Evolutionary conservation across 2,329 filamentous ascomycete genomes (phyloP).

Genomic region (Aspergillus tamarii): DNA sequence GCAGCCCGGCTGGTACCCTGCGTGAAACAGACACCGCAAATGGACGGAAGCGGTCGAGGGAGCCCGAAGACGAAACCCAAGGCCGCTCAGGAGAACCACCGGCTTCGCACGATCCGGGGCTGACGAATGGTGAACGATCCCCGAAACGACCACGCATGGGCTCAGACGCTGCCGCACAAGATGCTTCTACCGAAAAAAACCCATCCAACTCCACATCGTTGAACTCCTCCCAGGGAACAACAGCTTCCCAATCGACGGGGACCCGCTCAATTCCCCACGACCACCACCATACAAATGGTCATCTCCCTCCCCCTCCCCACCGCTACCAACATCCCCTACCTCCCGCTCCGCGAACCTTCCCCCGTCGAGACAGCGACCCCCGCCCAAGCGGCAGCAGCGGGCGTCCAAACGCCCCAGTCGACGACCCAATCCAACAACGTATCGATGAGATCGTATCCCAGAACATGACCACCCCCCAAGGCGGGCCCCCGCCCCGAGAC

Average conservation of each 20-base stretch:
- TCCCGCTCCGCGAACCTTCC: constrained; percentile 21
- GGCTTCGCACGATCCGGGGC: constrained; percentile 4
- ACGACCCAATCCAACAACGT: constrained; percentile 42
- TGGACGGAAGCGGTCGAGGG: constrained; percentile 45
- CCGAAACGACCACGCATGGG: constrained; percentile 42
- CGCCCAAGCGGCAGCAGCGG: constrained; percentile 10
- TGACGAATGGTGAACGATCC: constrained; percentile 34
- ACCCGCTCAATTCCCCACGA: constrained; percentile 16
- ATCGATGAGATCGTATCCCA: constrained; percentile 42
- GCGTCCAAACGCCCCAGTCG: constrained; percentile 16
- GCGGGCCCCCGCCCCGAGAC: neutral
- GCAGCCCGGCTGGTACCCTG: constrained; percentile 27
- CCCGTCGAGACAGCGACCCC: constrained; percentile 21
- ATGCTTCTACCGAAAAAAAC: constrained; percentile 5
- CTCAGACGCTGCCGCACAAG: constrained; percentile 25
- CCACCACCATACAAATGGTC: constrained; percentile 22
- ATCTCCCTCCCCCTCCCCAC: constrained; percentile 15
- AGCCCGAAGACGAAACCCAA: constrained; percentile 31
- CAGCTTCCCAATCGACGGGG: constrained; percentile 11
- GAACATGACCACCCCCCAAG: constrained; percentile 22
- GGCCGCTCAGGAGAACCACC: constrained; percentile 9
- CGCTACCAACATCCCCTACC: constrained; percentile 28
- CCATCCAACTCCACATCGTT: constrained; percentile 17
- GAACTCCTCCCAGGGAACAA: constrained; percentile 5
- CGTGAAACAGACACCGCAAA: constrained; percentile 25